These are phyloP conservation scores for Aspergillus ostianus DNA, from an alignment of 495 filamentous ascomycete species.

Conservation along the genomic window DNA sequence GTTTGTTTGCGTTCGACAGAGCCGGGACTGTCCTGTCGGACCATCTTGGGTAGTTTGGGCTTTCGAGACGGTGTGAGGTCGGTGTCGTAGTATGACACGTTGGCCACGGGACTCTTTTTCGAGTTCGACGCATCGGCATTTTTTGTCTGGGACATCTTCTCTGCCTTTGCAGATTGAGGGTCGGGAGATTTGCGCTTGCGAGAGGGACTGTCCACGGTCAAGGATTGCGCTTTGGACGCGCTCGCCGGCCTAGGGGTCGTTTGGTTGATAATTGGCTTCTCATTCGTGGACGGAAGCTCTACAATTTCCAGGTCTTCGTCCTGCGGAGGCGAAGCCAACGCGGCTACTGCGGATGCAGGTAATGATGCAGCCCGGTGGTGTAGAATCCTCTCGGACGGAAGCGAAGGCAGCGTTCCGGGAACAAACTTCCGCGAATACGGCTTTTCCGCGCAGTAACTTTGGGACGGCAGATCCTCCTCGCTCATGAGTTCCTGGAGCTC, in stretches of 20 bases:
- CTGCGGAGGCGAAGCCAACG: constrained; percentile 18
- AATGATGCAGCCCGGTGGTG: constrained; percentile 25
- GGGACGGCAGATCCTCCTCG: constrained; percentile 34
- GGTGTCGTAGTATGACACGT: constrained; percentile 21
- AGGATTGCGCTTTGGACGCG: constrained; percentile 14
- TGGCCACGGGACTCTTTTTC: constrained; percentile 18
- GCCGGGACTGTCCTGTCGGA: constrained; percentile 38
- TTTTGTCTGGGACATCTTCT: background rate
- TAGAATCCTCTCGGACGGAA: constrained; percentile 60
- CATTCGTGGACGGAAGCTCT: constrained; percentile 16
- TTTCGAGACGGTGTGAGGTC: constrained; percentile 16
- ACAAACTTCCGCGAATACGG: constrained; percentile 50
- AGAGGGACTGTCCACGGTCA: constrained; percentile 38
- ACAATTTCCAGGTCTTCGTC: constrained; percentile 10
- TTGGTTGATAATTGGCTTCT: constrained; percentile 4
- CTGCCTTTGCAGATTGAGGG: constrained; percentile 28
- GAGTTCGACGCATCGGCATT: constrained; percentile 14
- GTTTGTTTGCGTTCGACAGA: constrained; percentile 34
- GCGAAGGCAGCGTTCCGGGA: constrained; percentile 54
- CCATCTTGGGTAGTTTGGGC: constrained; percentile 38
- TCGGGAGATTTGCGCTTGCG: constrained; percentile 43
- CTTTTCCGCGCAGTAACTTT: constrained; percentile 27
- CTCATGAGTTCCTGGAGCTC: constrained; percentile 53
- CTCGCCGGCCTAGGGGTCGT: constrained; percentile 21
- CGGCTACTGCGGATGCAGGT: constrained; percentile 13